A percentile compares a stretch with the other conserved stretches of the same genome.
These are phyloP conservation scores for Blastocrithidia nonstop DNA, from an alignment of 208 protist species.

Conservation along the genomic window DNA sequence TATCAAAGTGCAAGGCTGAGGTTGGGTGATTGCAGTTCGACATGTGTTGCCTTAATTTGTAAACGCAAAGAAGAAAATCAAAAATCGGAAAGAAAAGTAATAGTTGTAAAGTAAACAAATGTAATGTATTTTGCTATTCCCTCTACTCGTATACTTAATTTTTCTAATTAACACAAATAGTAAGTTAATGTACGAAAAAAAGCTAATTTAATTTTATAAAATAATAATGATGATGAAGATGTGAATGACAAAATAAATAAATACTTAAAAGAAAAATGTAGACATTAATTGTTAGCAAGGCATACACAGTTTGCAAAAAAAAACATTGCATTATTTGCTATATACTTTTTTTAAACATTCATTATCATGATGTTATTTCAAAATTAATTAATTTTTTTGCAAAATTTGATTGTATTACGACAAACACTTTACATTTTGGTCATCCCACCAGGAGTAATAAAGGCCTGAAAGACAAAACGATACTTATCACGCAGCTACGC, in stretches of 20 bases:
- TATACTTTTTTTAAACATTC: too few relatives aligned
- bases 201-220: too few relatives aligned
- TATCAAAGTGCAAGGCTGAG: conserved; percentile 49
- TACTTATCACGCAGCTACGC: conserved; percentile 39
- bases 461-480: conserved; percentile 81
- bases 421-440: too few relatives aligned
- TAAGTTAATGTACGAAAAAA: too few relatives aligned
- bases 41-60: conserved; percentile 9
- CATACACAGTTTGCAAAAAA: conserved; percentile 1
- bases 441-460: conserved; percentile 51
- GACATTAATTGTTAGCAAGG: neutral
- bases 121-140: neutral
- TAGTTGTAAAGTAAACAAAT: neutral
- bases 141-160: too few relatives aligned
- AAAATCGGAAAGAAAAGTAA: conserved; percentile 6
- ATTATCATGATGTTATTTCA: neutral
- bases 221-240: too few relatives aligned
- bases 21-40: conserved; percentile 50
- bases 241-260: too few relatives aligned
- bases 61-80: neutral
- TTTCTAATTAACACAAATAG: too few relatives aligned
- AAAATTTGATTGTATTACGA: too few relatives aligned
- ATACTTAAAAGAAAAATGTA: neutral
- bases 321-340: too few relatives aligned
- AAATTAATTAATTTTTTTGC: too few relatives aligned